Evolutionary conservation across 768 basidiomycete genomes (phyloP), one percentile per base, ranked within the genome.

Genomic region (Calocera viscosa): DNA sequence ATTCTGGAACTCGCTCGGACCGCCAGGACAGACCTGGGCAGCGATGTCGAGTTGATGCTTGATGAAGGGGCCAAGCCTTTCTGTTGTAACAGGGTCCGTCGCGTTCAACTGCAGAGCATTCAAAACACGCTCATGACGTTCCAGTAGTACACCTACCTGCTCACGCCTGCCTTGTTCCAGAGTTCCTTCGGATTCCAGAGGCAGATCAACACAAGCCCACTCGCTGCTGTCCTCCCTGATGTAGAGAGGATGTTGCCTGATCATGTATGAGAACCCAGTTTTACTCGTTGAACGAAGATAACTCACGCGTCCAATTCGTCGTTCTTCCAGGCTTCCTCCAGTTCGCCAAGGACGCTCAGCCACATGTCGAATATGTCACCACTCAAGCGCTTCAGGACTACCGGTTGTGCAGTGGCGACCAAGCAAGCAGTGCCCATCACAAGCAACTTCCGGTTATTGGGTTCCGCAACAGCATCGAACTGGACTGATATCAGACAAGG

Each of bases 391-490:
- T 82, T 79, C 11, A 95, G 82, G 12, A 92, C 85, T 71, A 90
- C 87, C 0, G 81, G 81, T 24, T 84, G 82, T 14, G 84, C 90
- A 0, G 90, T 91, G 0, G 89, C 83, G 38, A 90, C 85, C 1
- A 94, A 81, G 49, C 82, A 79, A 1, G 90, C 89, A 49, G 90
- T 83, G 1, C 88, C 91, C 80, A 95, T 87, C 12, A 91, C 90
- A 28, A 84, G 78, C 66, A 95, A 79, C 77, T 95, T 95, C 67
- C 93, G 86, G 68, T 88, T 83, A 11, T 87, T 83, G 0, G 90
- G 86, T 73, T 94, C 90, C 17, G 89, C 88, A 85, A 94, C 89
- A 73, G 87, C 89, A 75, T 95, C 93, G 74, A 94, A 91, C 93
- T 95, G 71, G 1, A 60, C 64, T 64, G 10, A 35, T 12, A 63